These are phyloP conservation scores for Bassia scoparia DNA, from an alignment of 148 eudicot genomes.

Conservation along the genomic window DNA sequence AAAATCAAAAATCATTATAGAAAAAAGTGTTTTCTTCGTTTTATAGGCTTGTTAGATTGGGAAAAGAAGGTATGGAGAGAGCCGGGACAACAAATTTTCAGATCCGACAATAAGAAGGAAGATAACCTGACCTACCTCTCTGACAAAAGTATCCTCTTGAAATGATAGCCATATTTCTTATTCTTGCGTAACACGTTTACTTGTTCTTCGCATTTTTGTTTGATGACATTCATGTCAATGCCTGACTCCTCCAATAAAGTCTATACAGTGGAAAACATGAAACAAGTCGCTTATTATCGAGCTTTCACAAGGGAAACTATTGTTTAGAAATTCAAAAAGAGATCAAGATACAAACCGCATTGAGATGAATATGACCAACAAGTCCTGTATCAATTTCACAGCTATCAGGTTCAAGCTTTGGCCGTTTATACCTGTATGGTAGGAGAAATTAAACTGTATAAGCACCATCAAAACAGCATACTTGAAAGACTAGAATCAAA, in stretches of 20 bases:
- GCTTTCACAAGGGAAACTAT: conserved; percentile 1
- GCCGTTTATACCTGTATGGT: conserved; percentile 58
- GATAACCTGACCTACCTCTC: conserved; percentile 40
- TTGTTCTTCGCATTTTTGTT: conserved; percentile 63
- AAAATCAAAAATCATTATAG: no score
- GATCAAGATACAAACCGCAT: conserved; percentile 46
- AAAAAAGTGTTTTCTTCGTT: no score
- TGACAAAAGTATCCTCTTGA: conserved; percentile 59
- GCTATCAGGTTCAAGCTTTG: conserved; percentile 41
- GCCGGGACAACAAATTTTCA: background rate
- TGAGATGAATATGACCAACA: conserved; percentile 89
- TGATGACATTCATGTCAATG: conserved; percentile 49
- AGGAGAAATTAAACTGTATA: conserved; percentile 18
- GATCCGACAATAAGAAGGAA: conserved; percentile 1
- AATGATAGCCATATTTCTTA: conserved; percentile 58
- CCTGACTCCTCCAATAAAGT: conserved; percentile 44
- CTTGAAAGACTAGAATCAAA: conserved; percentile 1
- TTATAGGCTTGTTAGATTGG: no score
- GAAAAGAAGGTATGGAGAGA: no score
- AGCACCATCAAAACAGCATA: background rate
- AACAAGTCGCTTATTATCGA: conserved; percentile 6
- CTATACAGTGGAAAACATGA: conserved; percentile 34
- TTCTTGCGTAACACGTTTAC: conserved; percentile 50
- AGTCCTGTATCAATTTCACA: conserved; percentile 57
- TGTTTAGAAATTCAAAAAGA: background rate